Conservation (phyloP, 495 filamentous ascomycete species). For the Tuber umbilicatum region DNA sequence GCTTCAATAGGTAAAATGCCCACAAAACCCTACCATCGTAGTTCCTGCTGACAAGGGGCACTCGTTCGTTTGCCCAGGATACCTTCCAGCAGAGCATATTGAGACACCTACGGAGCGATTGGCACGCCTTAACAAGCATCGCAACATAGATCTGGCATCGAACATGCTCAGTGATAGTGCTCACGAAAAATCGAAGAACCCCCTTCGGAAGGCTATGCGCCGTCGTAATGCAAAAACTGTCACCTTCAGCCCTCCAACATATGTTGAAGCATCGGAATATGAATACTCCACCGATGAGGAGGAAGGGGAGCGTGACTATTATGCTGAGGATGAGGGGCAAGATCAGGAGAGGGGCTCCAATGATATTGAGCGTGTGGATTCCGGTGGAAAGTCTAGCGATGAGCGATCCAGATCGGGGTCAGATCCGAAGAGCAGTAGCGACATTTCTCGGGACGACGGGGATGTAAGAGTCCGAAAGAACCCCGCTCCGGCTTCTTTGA, state of each 20-base stretch:
- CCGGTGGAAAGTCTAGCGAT: slow-evolving; percentile 39
- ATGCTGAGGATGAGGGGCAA: slow-evolving; percentile 44
- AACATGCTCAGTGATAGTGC: slow-evolving; percentile 86
- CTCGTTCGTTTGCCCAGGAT: slow-evolving; percentile 53
- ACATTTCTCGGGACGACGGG: slow-evolving; percentile 25
- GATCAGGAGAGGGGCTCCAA: slow-evolving; percentile 44
- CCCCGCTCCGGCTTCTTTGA: slow-evolving; percentile 40
- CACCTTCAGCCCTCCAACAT: slow-evolving; percentile 76
- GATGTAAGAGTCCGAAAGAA: slow-evolving; percentile 41
- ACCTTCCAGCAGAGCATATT: slow-evolving; percentile 95
- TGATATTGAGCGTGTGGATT: slow-evolving; percentile 39
- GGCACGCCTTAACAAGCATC: slow-evolving; percentile 90
- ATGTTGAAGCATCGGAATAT: slow-evolving; percentile 81
- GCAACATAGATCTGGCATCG: slow-evolving; percentile 93
- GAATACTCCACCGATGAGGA: slow-evolving; percentile 91
- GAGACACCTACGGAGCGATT: slow-evolving; percentile 95
- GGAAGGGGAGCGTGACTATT: slow-evolving; percentile 54
- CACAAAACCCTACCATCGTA: neutral
- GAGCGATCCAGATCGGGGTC: slow-evolving; percentile 23
- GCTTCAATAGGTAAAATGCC: slow-evolving; percentile 73
- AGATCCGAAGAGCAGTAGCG: slow-evolving; percentile 33
- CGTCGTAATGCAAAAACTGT: slow-evolving; percentile 84
- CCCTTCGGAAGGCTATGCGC: slow-evolving; percentile 81
- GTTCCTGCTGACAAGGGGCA: slow-evolving; percentile 11
- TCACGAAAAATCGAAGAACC: slow-evolving; percentile 78